Evolutionary conservation across 2,329 filamentous ascomycete genomes (phyloP), one percentile per base, ranked within the genome.

Genomic region (Elsinoe batatas): DNA sequence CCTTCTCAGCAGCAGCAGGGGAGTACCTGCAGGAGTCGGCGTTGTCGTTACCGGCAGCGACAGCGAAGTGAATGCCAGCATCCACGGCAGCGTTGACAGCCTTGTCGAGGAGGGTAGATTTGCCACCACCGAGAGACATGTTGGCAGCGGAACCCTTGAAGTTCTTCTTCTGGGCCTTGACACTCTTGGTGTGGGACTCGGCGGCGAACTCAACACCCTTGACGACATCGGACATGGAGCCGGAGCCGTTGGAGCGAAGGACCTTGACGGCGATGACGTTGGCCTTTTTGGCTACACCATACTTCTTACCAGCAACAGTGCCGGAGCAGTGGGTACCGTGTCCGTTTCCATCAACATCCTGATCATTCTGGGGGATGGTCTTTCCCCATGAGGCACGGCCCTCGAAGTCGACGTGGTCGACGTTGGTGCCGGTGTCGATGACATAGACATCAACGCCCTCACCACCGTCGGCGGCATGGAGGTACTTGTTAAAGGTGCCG

Each of bases 101-200:
- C 63, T 86, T 81, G 70, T 98, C 93, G 56, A 98, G 84, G 67
- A 90, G 85, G 63, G 83, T 80, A 60, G 91, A 96, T 81, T 96
- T 97, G 79, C 93, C 93, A 77, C 93, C 93, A 69, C 93, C 93
- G 58, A 98, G 86, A 69, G 88, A 94, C 93, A 98, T 98, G 84
- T 98, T 98, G 78, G 94, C 93, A 69, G 91, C 87, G 62, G 89
- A 95, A 70, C 93, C 93, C 85, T 97, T 97, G 86, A 96, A 97
- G 71, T 87, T 87, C 86, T 97, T 79, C 85, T 95, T 94, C 67
- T 88, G 88, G 59, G 76, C 77, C 72, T 85, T 81, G 64, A 85
- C 82, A 71, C 91, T 82, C 71, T 88, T 81, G 51, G 80, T 67
- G 75, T 98, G 94, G 64, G 82, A 75, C 68, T 84, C 81, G 63